Percentiles rank a stretch among this genome's conserved stretches.
phyloP scores from a whole-genome alignment of 1,284 basidiomycete genomes.

The Naganishia liquefaciens region DNA sequence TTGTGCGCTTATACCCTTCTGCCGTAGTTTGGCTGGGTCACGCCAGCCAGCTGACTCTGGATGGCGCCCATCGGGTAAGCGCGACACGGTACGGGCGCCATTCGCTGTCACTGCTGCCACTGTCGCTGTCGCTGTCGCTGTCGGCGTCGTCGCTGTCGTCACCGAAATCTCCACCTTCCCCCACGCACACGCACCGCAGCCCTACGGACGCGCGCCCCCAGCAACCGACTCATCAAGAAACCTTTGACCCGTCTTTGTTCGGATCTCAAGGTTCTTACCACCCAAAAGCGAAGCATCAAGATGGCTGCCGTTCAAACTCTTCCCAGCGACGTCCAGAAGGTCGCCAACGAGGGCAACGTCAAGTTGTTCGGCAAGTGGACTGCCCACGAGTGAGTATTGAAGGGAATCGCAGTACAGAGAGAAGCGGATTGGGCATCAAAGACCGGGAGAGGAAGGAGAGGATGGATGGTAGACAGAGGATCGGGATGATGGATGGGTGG shows the following conservation, averaged over 20 bases:
- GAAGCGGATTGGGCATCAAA: slow-evolving; percentile 10
- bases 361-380: slow-evolving; percentile 98
- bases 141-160: slow-evolving; percentile 18
- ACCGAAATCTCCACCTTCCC: slow-evolving; percentile 18
- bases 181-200: not conserved
- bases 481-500: slow-evolving; percentile 3
- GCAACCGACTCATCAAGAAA: slow-evolving; percentile 25
- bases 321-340: slow-evolving; percentile 78
- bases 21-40: not conserved
- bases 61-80: slow-evolving; percentile 15
- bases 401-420: slow-evolving; percentile 22
- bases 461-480: slow-evolving; percentile 12
- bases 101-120: no score
- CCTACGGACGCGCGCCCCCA: not conserved
- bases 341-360: slow-evolving; percentile 70
- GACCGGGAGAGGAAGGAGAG: slow-evolving; percentile 1
- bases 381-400: slow-evolving; percentile 78
- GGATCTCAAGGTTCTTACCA: not conserved
- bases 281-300: slow-evolving; percentile 34
- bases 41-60: slow-evolving; percentile 13
- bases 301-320: slow-evolving; percentile 59
- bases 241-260: no score
- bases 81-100: slow-evolving; percentile 3
- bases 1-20: not conserved
- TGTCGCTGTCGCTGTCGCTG: slow-evolving; percentile 1